These are phyloP conservation scores for Antarctomyces pellizariae DNA, from an alignment of 495 filamentous ascomycete genomes.

Conservation along the genomic window DNA sequence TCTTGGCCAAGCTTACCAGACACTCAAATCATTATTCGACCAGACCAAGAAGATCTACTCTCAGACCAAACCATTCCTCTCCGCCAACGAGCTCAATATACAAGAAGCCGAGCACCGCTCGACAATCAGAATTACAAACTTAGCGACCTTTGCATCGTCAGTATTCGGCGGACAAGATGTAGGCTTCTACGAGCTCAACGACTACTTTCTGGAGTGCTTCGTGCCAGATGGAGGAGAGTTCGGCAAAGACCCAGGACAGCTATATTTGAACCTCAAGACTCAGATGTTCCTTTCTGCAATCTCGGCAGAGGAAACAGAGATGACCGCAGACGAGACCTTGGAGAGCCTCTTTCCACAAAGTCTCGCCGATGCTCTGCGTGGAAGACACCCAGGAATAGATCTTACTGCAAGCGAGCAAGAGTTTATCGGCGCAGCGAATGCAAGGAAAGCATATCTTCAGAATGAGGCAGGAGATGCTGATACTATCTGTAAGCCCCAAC, in stretches of 20 bases:
- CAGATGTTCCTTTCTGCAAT: constrained; percentile 61
- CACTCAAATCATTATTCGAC: constrained; percentile 59
- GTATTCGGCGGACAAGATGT: constrained; percentile 71
- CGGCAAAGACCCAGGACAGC: constrained; percentile 40
- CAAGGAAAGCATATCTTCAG: constrained; percentile 42
- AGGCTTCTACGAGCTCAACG: constrained; percentile 58
- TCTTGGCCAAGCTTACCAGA: constrained; percentile 55
- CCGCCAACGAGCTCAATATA: constrained; percentile 47
- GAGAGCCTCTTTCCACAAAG: constrained; percentile 51
- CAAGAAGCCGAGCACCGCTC: constrained; percentile 41
- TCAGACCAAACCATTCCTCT: constrained; percentile 42
- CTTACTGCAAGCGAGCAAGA: constrained; percentile 50
- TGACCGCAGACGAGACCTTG: constrained; percentile 39
- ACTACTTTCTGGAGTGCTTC: constrained; percentile 67
- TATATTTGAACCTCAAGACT: constrained; percentile 71
- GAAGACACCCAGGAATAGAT: constrained; percentile 37
- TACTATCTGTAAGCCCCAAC: constrained; percentile 22
- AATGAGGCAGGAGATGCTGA: constrained; percentile 36
- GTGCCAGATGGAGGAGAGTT: constrained; percentile 51
- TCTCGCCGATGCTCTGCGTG: constrained; percentile 37
- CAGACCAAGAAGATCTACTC: constrained; percentile 63
- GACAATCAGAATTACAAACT: constrained; percentile 64
- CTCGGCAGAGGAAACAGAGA: constrained; percentile 30
- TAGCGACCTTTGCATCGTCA: constrained; percentile 65
- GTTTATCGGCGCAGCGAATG: constrained; percentile 39